Percentiles rank a stretch among this genome's conserved stretches.
phyloP scores from a whole-genome alignment of 192 early-diverging fungal genomes.

The Coemansia aciculifera region DNA sequence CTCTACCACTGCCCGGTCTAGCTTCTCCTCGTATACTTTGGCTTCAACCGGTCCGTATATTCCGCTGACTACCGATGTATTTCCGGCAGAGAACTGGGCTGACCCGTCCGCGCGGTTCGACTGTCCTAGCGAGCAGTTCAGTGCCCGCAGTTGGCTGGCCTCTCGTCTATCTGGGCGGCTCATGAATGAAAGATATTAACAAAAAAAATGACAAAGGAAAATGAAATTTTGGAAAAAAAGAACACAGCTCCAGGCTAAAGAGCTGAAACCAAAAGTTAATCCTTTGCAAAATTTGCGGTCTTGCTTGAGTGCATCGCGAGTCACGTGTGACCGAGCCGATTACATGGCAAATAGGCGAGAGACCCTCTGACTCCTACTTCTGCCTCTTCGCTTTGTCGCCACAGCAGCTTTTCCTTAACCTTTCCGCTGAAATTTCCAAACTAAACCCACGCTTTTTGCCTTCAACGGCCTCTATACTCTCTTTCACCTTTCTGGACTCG shows the following conservation, averaged over 20 bases:
- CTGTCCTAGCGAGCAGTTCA: conserved; percentile 65
- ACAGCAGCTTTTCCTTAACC: not conserved
- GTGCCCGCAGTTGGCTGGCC: conserved; percentile 67
- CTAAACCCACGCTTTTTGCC: not conserved
- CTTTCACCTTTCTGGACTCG: not conserved
- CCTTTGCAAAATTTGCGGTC: not conserved
- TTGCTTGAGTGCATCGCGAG: too few species aligned
- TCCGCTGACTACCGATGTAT: conserved; percentile 71
- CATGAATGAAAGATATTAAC: conserved; percentile 12
- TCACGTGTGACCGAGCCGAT: not conserved
- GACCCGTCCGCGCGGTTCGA: conserved; percentile 84
- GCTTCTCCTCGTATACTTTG: conserved; percentile 79
- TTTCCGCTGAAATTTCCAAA: not conserved
- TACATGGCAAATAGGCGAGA: not conserved
- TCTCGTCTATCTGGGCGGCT: conserved; percentile 58
- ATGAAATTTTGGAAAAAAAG: not conserved
- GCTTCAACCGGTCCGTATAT: conserved; percentile 90
- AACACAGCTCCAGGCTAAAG: not conserved
- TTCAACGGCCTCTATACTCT: not conserved
- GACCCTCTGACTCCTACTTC: not conserved
- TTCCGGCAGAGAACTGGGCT: conserved; percentile 77
- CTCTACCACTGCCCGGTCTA: conserved; percentile 85
- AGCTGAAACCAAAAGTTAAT: not conserved
- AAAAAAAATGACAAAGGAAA: not conserved
- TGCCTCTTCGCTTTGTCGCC: not conserved